Evolutionary conservation across 495 filamentous ascomycete species (phyloP).

Genomic region (Mytilinidion resinicola): DNA sequence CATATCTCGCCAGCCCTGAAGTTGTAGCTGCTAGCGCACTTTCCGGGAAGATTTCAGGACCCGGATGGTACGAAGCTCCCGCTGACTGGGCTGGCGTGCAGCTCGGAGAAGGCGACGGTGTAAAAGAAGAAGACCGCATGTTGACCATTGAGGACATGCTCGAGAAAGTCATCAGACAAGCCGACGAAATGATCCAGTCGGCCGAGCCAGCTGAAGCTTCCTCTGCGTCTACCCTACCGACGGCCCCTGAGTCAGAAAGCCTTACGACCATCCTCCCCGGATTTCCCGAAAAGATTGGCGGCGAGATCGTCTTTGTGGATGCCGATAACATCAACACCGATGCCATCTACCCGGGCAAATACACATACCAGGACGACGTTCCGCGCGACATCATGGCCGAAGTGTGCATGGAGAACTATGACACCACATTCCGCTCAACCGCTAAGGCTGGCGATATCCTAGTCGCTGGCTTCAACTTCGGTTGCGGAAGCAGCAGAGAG

Average conservation of each 20-base stretch:
- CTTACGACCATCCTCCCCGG: conserved; percentile 60
- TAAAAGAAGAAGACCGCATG: conserved; percentile 53
- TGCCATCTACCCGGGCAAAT: conserved; percentile 83
- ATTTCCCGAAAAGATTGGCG: conserved; percentile 59
- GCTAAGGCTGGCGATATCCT: conserved; percentile 68
- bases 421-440: conserved; percentile 55
- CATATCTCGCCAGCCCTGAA: conserved; percentile 85
- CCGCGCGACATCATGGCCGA: conserved; percentile 70
- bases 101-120: conserved; percentile 64
- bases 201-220: conserved; percentile 37
- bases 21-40: conserved; percentile 87
- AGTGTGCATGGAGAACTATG: conserved; percentile 93
- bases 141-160: conserved; percentile 60
- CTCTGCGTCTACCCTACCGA: conserved; percentile 7
- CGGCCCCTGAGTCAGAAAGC: conserved; percentile 1
- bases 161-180: conserved; percentile 59
- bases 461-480: conserved; percentile 86
- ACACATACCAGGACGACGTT: conserved; percentile 85
- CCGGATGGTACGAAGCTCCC: conserved; percentile 72
- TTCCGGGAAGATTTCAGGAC: conserved; percentile 67
- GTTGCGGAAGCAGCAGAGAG: conserved; percentile 73
- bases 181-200: conserved; percentile 55
- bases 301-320: conserved; percentile 66
- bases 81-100: conserved; percentile 60
- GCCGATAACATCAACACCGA: conserved; percentile 73